Evolutionary conservation across 2,329 filamentous ascomycete species (phyloP).

Genomic region (Trichoderma sp.): DNA sequence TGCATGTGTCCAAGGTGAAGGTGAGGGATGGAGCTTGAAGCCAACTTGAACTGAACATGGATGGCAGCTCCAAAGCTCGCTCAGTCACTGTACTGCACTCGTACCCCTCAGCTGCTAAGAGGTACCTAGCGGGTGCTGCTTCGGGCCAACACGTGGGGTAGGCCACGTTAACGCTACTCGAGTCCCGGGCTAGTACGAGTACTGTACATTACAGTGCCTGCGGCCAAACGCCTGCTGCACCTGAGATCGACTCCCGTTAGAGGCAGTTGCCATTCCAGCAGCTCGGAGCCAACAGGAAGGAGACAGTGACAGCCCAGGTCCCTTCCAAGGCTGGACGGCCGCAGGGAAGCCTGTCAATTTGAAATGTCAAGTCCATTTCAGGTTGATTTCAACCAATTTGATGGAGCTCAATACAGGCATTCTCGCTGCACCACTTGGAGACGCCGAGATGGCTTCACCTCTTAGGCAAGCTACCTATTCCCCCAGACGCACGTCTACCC

Average conservation of each 20-base stretch:
- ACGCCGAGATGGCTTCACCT: neutral
- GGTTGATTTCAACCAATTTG: neutral
- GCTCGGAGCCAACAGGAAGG: conserved; percentile 18
- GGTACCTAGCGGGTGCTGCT: neutral
- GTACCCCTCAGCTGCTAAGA: neutral
- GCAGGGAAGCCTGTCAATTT: neutral
- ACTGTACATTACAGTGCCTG: neutral
- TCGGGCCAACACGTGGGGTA: neutral
- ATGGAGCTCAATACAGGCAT: neutral
- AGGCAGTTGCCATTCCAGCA: neutral
- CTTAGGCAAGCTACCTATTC: neutral
- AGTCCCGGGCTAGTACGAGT: neutral
- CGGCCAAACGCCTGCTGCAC: neutral
- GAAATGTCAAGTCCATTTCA: neutral
- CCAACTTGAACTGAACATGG: too few species aligned
- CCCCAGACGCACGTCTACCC: neutral
- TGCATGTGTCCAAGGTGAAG: neutral
- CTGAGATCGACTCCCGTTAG: neutral
- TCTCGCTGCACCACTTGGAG: neutral
- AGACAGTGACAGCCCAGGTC: conserved; percentile 10
- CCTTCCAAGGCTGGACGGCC: neutral
- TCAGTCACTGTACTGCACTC: neutral
- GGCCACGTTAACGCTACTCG: neutral
- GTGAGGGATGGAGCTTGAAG: neutral
- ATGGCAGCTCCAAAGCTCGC: neutral